A percentile compares a stretch with the other conserved stretches of the same genome.
Conservation (phyloP, 1,284 basidiomycete genomes). For the Ceraceosorus bombacis region DNA sequence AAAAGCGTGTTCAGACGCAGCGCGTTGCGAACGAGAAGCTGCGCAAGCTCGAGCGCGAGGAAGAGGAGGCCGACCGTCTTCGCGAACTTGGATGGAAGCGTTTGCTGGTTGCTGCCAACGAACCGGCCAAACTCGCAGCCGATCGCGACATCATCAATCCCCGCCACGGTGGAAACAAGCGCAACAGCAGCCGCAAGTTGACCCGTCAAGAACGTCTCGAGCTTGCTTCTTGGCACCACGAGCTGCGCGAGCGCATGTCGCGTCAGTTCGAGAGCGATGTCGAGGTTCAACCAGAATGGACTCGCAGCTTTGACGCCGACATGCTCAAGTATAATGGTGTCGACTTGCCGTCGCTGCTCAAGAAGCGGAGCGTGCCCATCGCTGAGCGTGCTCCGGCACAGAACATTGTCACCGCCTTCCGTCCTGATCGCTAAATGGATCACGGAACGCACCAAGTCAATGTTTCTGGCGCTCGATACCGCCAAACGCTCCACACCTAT, state of each 20-base stretch:
- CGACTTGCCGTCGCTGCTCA: background rate
- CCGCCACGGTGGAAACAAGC: background rate
- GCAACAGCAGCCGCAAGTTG: background rate
- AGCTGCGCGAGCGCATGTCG: background rate
- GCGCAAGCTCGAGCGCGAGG: background rate
- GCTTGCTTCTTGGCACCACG: background rate
- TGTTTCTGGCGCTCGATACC: too few relatives aligned
- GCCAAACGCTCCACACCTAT: too few relatives aligned
- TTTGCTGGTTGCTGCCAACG: background rate
- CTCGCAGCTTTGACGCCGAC: background rate
- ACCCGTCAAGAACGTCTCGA: background rate
- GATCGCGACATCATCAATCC: background rate
- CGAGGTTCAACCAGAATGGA: background rate
- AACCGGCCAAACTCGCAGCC: background rate
- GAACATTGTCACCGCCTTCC: too few relatives aligned
- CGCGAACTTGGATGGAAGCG: background rate
- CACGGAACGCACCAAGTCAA: too few relatives aligned
- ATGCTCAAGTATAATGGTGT: background rate
- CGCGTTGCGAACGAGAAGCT: background rate
- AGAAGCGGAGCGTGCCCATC: background rate
- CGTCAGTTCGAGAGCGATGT: background rate
- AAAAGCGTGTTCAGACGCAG: background rate
- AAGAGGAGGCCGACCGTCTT: background rate
- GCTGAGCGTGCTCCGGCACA: too few relatives aligned
- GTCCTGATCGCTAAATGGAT: too few relatives aligned